Evolutionary conservation across 805 yeast species (phyloP).

Genomic region (Metschnikowia similis): DNA sequence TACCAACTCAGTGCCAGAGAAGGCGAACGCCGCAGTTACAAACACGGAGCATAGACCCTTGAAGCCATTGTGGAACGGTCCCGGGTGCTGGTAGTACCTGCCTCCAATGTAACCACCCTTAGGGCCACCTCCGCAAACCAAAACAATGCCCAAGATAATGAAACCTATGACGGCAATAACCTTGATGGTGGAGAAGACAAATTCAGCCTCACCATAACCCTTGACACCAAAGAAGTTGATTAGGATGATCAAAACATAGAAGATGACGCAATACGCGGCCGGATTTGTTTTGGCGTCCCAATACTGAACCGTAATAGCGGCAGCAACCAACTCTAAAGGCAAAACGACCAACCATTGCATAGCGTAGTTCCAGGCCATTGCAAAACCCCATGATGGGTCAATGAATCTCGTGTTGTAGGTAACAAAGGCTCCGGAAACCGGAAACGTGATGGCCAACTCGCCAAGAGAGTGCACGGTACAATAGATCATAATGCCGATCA

Average conservation of each 20-base stretch:
- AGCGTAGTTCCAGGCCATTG: conserved; percentile 69
- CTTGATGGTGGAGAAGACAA: conserved; percentile 63
- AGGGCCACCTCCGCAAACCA: conserved; percentile 47
- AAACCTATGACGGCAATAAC: conserved; percentile 59
- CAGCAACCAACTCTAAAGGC: conserved; percentile 65
- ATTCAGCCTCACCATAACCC: conserved; percentile 52
- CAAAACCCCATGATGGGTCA: conserved; percentile 67
- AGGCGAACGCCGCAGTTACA: conserved; percentile 39
- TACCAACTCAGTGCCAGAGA: conserved; percentile 41
- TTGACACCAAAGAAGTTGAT: conserved; percentile 17
- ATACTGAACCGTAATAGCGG: conserved; percentile 51
- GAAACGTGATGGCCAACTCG: conserved; percentile 50
- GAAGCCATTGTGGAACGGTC: conserved; percentile 32
- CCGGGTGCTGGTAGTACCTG: conserved; percentile 35
- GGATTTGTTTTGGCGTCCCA: conserved; percentile 50
- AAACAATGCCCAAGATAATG: conserved; percentile 50
- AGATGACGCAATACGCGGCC: conserved; percentile 56
- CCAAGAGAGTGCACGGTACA: conserved; percentile 42
- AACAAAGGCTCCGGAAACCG: conserved; percentile 47
- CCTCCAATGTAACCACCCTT: conserved; percentile 37
- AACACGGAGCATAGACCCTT: conserved; percentile 39
- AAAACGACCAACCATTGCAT: conserved; percentile 51
- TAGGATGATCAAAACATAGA: conserved; percentile 45
- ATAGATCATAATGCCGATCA: conserved; percentile 32
- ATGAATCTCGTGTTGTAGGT: conserved; percentile 60